Percentiles rank a stretch among this genome's conserved stretches.
Evolutionary conservation across 2,329 filamentous ascomycete genomes (phyloP).

Genomic region (Colletotrichum cuscutae): DNA sequence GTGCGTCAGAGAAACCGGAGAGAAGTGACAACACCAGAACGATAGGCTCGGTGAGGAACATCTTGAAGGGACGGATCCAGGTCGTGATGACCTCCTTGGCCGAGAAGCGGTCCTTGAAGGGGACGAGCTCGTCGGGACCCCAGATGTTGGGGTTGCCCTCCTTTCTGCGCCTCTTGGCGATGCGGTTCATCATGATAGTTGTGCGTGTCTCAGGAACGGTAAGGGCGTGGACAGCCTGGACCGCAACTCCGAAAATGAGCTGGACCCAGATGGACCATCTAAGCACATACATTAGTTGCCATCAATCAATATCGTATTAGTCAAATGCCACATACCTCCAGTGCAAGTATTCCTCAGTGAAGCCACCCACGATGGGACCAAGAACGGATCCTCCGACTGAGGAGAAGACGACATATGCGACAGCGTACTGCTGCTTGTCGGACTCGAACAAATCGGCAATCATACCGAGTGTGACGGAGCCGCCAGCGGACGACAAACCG

Average conservation of each 20-base stretch:
- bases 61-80: conserved; percentile 74
- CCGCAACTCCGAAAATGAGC: conserved; percentile 78
- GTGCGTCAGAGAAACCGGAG: conserved; percentile 77
- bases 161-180: conserved; percentile 79
- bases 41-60: conserved; percentile 81
- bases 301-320: too few relatives aligned
- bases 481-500: conserved; percentile 76
- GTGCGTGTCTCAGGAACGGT: conserved; percentile 82
- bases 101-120: conserved; percentile 68
- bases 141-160: conserved; percentile 71
- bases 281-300: not conserved
- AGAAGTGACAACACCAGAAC: conserved; percentile 76
- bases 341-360: conserved; percentile 71
- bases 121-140: conserved; percentile 77
- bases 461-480: conserved; percentile 80
- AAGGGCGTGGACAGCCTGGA: conserved; percentile 74
- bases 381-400: conserved; percentile 82
- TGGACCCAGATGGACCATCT: conserved; percentile 84
- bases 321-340: conserved; percentile 65
- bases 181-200: conserved; percentile 81
- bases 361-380: conserved; percentile 82
- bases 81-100: conserved; percentile 65
- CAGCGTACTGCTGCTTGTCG: conserved; percentile 78
- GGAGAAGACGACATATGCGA: conserved; percentile 81
- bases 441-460: conserved; percentile 79